Base-by-base conservation (phyloP, 148 eudicot species). In the Rhododendron ferrugineum region DNA sequence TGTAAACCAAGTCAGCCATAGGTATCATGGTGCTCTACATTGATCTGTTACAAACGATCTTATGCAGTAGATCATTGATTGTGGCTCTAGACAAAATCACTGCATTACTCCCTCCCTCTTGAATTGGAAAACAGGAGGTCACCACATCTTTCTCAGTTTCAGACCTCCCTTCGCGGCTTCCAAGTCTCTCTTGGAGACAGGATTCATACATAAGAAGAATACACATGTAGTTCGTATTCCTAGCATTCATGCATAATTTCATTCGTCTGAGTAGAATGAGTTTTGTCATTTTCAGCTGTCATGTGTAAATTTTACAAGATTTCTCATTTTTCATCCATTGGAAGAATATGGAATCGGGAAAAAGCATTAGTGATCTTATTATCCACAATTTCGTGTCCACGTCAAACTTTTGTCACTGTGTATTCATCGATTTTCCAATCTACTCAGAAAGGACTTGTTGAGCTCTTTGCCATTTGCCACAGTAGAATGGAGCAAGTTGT, bases 401-500 rank as follows among this genome's bases (percentile, higher is more conserved):
- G 49, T 85, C 23, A 34, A 49, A 72, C 13, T 23, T 50, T 72
- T 49, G 16, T 20, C 26, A 2, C 52, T 14, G 28, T 36, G 84
- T 44, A 62, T 83, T 64, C 42, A 47, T 66, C 40, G 54, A 66
- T 58, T 64, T 47, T 52, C 32, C 73, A 60, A 22, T 77, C 74
- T 84, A 42, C 89, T 88, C 93, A 96, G 98, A 91, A 88, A 89
- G 89, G 92, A 86, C 88, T 85, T 58, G 97, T 95, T 50, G 91
- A 91, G 88, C 91, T 96, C 47, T 92, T 90, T 83, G 20, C 89
- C 76, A 88, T 74, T 64, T 96, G 98, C 87, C 99, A 96, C 88
- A 93, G 96, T 87, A 93, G 88, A 88, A 93, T 96, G 97, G 92
- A 87, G 70, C 91, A 96, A 79, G 84, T 93, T 84, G 89, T 95